Evolutionary conservation across 805 yeast genomes (phyloP), one percentile per base, ranked within the genome.

Genomic region (Yamadazyma sp.): DNA sequence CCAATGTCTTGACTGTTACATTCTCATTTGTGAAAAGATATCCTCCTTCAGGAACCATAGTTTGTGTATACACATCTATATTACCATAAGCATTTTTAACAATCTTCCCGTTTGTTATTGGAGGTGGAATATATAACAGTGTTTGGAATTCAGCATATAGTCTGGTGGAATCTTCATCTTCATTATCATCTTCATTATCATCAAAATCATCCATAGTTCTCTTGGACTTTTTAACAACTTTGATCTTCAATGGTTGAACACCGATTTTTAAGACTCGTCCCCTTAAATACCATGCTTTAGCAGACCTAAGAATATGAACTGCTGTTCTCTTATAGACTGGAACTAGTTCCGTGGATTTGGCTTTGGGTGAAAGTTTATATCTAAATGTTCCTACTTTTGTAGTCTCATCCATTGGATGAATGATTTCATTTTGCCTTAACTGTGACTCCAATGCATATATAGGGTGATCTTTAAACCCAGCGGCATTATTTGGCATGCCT

Each of bases 401-500:
- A 7, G 56, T 32, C 15, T 78, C 75, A 25, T 72, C 80, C 48
- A 69, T 75, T 0, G 89, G 86, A 35, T 71, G 69, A 4, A 91
- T 56, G 4, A 88, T 69, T 53, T 93, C 96, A 52, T 81, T 83
- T 33, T 75, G 72, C 31, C 73, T 72, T 22, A 93, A 54, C 44
- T 88, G 94, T 3, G 78, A 70, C 53, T 86, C 95, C 10, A 93
- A 55, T 0, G 83, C 93, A 56, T 82, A 93, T 10, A 80, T 58
- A 0, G 98, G 98, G 57, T 93, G 98, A 33, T 80, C 80, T 33
- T 79, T 80, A 55, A 89, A 86, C 46, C 88, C 97, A 33, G 79
- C 82, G 17, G 87, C 62, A 48, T 77, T 84, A 36, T 80, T 79
- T 0, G 98, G 98, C 73, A 91, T 80, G 0, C 95, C 96, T 52